Evolutionary conservation across 495 filamentous ascomycete genomes (phyloP), one percentile per base, ranked within the genome.

Genomic region (Chaetomium fimeti): DNA sequence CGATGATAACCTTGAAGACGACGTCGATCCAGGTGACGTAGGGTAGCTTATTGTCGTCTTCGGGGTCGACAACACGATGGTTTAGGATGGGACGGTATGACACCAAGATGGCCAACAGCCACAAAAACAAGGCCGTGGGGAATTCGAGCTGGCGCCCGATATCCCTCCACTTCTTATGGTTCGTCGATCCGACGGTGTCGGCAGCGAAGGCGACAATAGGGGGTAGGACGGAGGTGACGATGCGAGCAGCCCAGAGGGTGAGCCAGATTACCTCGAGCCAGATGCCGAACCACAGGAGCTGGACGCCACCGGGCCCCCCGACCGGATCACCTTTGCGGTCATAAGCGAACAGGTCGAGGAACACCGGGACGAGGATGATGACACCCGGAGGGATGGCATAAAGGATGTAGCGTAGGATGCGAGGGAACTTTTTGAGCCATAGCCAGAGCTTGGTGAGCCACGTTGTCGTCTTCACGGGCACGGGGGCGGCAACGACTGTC

Each of bases 201-300:
- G 91, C 85, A 28, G 91, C 61, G 5, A 90, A 64, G 12, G 85
- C 84, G 25, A 94, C 81, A 0, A 83, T 72, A 47, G 77, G 83
- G 4, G 94, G 93, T 53, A 97, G 78, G 49, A 84, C 81, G 70
- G 93, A 89, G 6, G 90, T 86, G 12, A 91, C 76, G 57, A 97
- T 89, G 76, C 89, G 72, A 0, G 88, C 88, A 28, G 86, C 89
- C 94, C 94, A 98, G 0, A 97, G 79, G 2, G 91, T 91, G 48
- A 96, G 78, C 93, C 93, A 98, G 49, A 97, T 85, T 27, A 96
- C 88, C 73, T 96, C 90, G 53, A 98, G 81, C 93, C 93, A 98
- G 54, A 97, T 90, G 49, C 89, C 88, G 66, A 98, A 97, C 93
- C 93, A 98, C 56, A 91, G 78, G 61, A 97, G 72, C 65, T 83